phyloP scores from a whole-genome alignment of 2,329 filamentous ascomycete species.

The Trichocomaceae sp. region DNA sequence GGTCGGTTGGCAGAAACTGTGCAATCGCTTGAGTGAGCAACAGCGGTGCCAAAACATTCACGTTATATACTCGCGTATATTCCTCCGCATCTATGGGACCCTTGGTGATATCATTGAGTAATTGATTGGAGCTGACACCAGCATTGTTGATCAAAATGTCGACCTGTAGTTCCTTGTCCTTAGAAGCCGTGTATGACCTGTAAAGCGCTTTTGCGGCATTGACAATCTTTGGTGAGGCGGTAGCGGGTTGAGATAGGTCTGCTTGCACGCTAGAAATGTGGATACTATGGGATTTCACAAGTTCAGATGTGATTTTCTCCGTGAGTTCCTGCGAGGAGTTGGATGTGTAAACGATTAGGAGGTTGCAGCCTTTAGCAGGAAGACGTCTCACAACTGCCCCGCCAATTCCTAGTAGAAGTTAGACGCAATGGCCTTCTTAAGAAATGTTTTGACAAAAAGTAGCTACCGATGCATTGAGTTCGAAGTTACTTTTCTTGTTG shows the following conservation, averaged over 20 bases:
- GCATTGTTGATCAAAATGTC: constrained; percentile 88
- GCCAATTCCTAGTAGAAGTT: constrained; percentile 59
- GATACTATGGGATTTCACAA: constrained; percentile 54
- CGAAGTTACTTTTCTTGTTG: neutral
- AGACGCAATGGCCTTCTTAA: neutral
- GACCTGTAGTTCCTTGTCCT: constrained; percentile 53
- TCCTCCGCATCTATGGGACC: constrained; percentile 55
- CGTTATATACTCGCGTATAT: constrained; percentile 65
- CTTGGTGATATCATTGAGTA: constrained; percentile 58
- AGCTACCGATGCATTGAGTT: neutral
- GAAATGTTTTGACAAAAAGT: neutral
- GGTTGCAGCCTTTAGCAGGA: constrained; percentile 61
- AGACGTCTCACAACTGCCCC: constrained; percentile 62
- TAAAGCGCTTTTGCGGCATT: constrained; percentile 46
- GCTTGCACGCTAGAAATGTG: constrained; percentile 60
- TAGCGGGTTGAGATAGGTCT: constrained; percentile 59
- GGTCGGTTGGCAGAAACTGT: constrained; percentile 63
- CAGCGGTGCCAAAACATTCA: constrained; percentile 77
- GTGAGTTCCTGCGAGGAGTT: constrained; percentile 51
- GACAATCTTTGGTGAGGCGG: constrained; percentile 53
- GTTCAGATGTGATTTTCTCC: constrained; percentile 47
- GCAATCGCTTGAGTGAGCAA: constrained; percentile 67
- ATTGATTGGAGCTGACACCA: constrained; percentile 49
- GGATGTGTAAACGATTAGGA: constrained; percentile 67
- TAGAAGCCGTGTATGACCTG: constrained; percentile 26